Base-by-base conservation (phyloP, 2,329 filamentous ascomycete species). In the Thielaviopsis musarum region DNA sequence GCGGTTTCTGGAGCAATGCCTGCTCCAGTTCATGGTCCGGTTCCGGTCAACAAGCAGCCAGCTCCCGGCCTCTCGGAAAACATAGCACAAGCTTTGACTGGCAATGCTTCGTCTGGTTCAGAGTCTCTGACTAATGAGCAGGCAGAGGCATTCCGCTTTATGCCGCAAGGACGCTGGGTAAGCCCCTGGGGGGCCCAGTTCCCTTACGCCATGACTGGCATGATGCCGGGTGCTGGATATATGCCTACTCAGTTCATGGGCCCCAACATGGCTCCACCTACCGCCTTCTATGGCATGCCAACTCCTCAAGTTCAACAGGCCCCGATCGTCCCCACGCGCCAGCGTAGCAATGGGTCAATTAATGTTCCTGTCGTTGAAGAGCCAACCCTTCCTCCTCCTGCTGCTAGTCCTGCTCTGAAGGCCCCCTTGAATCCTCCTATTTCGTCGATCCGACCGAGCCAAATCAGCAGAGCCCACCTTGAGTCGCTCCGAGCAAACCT, bases 401-500 rank as follows among this genome's bases (percentile, higher is more conserved):
- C 38, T 21, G 6, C 34, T n/a, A 38, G 49, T 41, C 52, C 19
- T 55, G 38, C 58, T 19, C 34, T 59, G 28, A 59, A 59, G 48
- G 64, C 61, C 67, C 57, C 68, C 59, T 54, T 67, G 62, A 65
- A 65, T 51, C 73, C 76, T 13, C 78, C 76, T 2, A 71, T 77
- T 24, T 81, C 80, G n/a, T 82, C 80, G 6, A 83, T 83, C 62
- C 74, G 75, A 22, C 76, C 75, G 3, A 83, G 80, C 64, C 77
- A 80, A n/a, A 80, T 83, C 64, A 82, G 78, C 7, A 78, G 72
- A 66, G 79, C 77, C 64, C 80, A 83, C 64, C 74, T 83, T 56
- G 73, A 76, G 22, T 74, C 75, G n/a, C 71, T 84, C 61, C 79
- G 76, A 65, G 76, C 77, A 60, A 64, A 64, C 56, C 56, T 64